Percentiles rank a stretch among this genome's conserved stretches.
Evolutionary conservation across 495 filamentous ascomycete species (phyloP).

Genomic region (Aspergillus haitiensis): DNA sequence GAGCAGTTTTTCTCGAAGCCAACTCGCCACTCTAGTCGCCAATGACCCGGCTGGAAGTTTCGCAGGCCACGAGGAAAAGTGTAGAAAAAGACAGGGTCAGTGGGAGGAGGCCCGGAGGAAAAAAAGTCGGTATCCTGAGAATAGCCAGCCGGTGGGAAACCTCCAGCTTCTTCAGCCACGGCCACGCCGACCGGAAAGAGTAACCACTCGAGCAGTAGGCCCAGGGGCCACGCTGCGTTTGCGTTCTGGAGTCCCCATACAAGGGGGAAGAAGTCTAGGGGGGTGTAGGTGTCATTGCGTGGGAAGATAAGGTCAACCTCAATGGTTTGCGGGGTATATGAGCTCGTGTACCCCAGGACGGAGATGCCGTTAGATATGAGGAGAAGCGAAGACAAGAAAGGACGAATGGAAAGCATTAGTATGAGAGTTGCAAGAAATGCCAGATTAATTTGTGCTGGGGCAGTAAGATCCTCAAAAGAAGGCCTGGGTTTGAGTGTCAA

Average conservation of each 20-base stretch:
- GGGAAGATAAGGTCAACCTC: constrained; percentile 5
- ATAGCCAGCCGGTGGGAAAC: background rate
- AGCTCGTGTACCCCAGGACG: no score
- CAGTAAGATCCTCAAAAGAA: no score
- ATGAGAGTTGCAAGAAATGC: no score
- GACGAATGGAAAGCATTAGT: no score
- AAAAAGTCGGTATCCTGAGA: background rate
- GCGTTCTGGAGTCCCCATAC: background rate
- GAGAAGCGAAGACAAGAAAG: no score
- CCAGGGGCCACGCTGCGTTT: background rate
- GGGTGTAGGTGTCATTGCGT: constrained; percentile 4
- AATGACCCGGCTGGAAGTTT: background rate
- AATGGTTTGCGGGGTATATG: no score
- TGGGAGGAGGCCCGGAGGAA: background rate
- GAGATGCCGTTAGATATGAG: no score
- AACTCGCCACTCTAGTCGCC: background rate
- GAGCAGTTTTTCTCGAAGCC: background rate
- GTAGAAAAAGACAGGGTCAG: background rate
- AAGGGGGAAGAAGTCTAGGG: background rate
- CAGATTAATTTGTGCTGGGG: no score
- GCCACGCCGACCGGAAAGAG: background rate
- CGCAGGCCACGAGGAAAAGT: background rate
- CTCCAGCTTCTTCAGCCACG: background rate
- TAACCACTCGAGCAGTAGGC: background rate
- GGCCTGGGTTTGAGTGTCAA: no score